A percentile compares a stretch with the other conserved stretches of the same genome.
Conservation (phyloP, 345 rosid species). For the Corymbia maculata region DNA sequence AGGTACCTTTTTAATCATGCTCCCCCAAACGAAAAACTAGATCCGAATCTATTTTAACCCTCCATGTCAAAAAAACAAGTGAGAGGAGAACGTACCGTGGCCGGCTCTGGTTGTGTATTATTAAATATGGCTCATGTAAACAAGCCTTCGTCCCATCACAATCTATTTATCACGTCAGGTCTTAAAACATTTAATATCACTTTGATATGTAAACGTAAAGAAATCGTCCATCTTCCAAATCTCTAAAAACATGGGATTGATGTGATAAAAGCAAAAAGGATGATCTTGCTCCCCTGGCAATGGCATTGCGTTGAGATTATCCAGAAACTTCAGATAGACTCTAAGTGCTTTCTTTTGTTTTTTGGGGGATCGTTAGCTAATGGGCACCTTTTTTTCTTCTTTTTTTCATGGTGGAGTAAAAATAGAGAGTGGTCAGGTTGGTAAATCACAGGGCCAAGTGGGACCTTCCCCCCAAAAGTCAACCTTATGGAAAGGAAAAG, state of each 20-base stretch:
- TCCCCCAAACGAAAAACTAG: background rate
- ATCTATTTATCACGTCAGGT: background rate
- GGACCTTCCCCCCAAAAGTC: background rate
- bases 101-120: too few relatives aligned
- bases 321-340: background rate
- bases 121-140: too few relatives aligned
- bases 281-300: background rate
- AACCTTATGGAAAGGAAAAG: background rate
- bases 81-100: background rate
- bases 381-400: background rate
- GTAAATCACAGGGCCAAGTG: background rate
- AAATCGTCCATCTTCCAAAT: background rate
- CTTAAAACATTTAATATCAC: background rate
- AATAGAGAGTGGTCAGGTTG: background rate
- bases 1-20: too few relatives aligned
- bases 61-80: background rate
- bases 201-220: background rate
- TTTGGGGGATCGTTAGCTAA: background rate
- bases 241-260: background rate
- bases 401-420: background rate
- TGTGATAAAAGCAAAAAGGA: background rate
- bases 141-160: too few relatives aligned
- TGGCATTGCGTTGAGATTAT: background rate
- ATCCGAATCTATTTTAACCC: background rate
- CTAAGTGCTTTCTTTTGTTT: background rate